phyloP scores from a whole-genome alignment of 2,329 filamentous ascomycete species.

The Verticillium albo-atrum region DNA sequence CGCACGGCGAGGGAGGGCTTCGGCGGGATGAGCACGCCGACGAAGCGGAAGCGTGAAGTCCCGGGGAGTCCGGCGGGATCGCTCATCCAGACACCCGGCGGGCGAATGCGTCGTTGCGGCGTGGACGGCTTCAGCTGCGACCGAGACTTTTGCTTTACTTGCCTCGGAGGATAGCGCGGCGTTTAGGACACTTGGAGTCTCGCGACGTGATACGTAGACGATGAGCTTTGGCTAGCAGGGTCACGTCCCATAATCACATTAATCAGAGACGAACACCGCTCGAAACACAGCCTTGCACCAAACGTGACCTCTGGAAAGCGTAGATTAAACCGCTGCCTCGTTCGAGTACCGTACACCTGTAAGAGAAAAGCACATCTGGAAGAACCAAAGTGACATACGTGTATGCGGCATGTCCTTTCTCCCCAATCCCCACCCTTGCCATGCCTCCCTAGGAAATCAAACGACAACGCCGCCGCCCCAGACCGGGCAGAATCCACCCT shows the following conservation, averaged over 20 bases:
- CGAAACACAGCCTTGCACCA: neutral
- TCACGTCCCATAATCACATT: no score
- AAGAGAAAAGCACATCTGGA: neutral
- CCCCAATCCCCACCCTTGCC: neutral
- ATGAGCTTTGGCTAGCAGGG: no score
- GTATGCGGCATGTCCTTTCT: neutral
- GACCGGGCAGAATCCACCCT: neutral
- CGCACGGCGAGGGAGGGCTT: slow-evolving; percentile 2
- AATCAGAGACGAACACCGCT: neutral
- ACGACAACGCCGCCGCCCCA: neutral
- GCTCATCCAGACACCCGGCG: slow-evolving; percentile 42
- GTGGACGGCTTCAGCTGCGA: slow-evolving; percentile 51
- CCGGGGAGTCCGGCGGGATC: slow-evolving; percentile 16
- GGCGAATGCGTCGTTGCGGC: slow-evolving; percentile 47
- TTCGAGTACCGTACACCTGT: neutral
- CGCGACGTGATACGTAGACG: no score
- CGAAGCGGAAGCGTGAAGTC: slow-evolving; percentile 2
- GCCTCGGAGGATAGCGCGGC: slow-evolving; percentile 29
- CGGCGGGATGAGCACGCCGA: slow-evolving; percentile 1
- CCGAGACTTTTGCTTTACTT: slow-evolving; percentile 57
- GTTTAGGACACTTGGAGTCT: neutral
- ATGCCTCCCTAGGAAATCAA: neutral
- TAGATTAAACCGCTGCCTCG: neutral
- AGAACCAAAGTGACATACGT: neutral
- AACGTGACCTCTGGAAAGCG: neutral